Percentiles rank a stretch among this genome's conserved stretches.
Conservation (phyloP, 108 stramenopile species). For the Pseudonitzschia pungens region DNA sequence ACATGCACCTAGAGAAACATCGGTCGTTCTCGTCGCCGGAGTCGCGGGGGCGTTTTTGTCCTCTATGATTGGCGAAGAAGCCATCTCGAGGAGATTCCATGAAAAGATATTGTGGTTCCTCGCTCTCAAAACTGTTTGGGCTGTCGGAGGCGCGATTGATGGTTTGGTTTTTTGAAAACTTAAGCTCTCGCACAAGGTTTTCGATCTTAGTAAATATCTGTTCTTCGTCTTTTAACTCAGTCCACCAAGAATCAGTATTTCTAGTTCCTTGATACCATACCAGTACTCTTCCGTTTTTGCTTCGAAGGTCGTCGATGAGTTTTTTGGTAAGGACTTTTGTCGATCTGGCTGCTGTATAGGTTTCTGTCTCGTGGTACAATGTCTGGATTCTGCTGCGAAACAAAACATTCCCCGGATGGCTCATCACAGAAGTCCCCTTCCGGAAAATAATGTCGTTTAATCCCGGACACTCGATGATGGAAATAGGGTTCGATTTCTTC, state of each 20-base stretch:
- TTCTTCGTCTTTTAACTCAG: not conserved
- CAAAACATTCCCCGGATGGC: conserved; percentile 3
- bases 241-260: not conserved
- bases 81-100: too few species aligned
- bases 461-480: conserved; percentile 1
- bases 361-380: not conserved
- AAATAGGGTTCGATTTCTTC: too few species aligned
- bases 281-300: not conserved
- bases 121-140: too few species aligned
- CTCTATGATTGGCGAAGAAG: too few species aligned
- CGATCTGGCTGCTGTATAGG: not conserved
- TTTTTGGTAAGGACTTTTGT: not conserved
- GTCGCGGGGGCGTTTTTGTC: too few species aligned
- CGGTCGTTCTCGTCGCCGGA: too few species aligned
- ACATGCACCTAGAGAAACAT: too few species aligned
- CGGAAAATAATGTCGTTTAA: conserved; percentile 2
- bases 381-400: not conserved
- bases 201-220: not conserved
- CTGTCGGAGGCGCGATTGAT: too few species aligned
- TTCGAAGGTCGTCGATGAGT: not conserved
- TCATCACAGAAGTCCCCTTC: not conserved
- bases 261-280: not conserved
- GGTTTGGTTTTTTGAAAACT: not conserved
- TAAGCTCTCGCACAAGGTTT: not conserved
- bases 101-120: too few species aligned